Evolutionary conservation across 768 basidiomycete species (phyloP), one percentile per base, ranked within the genome.

Genomic region (Boletus rex-veris): DNA sequence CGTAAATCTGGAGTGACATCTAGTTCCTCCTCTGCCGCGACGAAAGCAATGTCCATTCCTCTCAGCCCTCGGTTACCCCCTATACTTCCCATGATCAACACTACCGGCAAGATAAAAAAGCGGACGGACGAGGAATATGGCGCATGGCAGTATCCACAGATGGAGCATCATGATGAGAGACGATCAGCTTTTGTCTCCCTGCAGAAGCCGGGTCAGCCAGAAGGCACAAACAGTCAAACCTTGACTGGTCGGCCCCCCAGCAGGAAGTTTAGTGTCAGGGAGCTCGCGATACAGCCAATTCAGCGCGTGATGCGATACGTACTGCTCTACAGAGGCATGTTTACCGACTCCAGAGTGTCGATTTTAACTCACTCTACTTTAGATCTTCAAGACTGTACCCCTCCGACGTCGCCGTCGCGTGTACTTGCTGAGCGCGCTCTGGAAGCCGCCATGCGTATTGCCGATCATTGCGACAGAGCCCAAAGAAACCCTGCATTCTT

Each of bases 231-330:
- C 0, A 18, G n/a, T 15, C 47, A 35, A 19, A 7, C 35, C 3
- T 3, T 18, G 38, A 38, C 54, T 36, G 45, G 48, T 37, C 54
- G 35, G 18, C 51, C 30, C 9, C 61, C 55, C 19, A 48, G 43
- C 50, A 60, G 67, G 38, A 71, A 55, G 47, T 57, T 62, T 4
- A 67, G 67, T 30, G 73, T 84, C 21, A 72, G 83, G 48, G 85
- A 86, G 52, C 64, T 87, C 28, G 83, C 83, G 3, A 85, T 87
- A 49, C 71, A 81, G 58, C 85, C 85, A 16, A 77, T 79, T 14
- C 84, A 87, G 62, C 73, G 85, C 18, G 75, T 84, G n/a, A 79
- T 79, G 68, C 74, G 85, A 55, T 85, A 86, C 64, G 81, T 80
- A 3, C 62, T 86, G 37, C 70, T 85, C 40, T 85, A 80, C 56